These are phyloP conservation scores for Nepenthes alata DNA, from an alignment of 179 eudicot species.

Conservation along the genomic window DNA sequence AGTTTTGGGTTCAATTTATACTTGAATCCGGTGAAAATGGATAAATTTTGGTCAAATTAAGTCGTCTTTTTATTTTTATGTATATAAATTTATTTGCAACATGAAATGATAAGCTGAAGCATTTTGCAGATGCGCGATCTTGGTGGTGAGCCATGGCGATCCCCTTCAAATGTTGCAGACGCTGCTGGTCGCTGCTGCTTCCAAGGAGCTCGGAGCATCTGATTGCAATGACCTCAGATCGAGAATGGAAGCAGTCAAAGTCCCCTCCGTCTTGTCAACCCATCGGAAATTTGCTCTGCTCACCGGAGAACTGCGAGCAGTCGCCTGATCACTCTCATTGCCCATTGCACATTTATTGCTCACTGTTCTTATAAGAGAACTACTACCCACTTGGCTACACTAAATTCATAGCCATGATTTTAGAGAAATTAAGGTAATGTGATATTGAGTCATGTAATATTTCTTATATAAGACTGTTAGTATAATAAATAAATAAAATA, in stretches of 20 bases:
- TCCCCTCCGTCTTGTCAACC: constrained; percentile 46
- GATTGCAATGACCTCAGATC: constrained; percentile 20
- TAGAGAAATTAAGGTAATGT: no score
- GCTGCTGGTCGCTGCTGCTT: constrained; percentile 61
- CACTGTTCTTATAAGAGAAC: no score
- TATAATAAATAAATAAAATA: no score
- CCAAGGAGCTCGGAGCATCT: constrained; percentile 21
- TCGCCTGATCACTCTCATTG: constrained; percentile 8
- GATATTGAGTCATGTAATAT: no score
- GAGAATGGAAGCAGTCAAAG: constrained; percentile 44
- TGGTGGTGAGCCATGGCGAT: constrained; percentile 92
- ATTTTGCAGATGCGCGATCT: constrained; percentile 53
- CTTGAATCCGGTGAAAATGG: no score
- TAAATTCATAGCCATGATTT: no score
- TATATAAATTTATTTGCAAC: no score
- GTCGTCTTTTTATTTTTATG: no score
- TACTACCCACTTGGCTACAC: no score
- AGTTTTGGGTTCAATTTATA: background rate
- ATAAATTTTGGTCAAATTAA: no score
- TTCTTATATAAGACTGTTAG: no score
- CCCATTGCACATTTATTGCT: no score
- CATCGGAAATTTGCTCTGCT: constrained; percentile 58
- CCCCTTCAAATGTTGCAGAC: constrained; percentile 92
- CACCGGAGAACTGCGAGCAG: constrained; percentile 75
- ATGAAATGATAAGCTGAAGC: background rate